These are phyloP conservation scores for Solanum bukasovii DNA, from an alignment of 257 asterid species.

Conservation along the genomic window DNA sequence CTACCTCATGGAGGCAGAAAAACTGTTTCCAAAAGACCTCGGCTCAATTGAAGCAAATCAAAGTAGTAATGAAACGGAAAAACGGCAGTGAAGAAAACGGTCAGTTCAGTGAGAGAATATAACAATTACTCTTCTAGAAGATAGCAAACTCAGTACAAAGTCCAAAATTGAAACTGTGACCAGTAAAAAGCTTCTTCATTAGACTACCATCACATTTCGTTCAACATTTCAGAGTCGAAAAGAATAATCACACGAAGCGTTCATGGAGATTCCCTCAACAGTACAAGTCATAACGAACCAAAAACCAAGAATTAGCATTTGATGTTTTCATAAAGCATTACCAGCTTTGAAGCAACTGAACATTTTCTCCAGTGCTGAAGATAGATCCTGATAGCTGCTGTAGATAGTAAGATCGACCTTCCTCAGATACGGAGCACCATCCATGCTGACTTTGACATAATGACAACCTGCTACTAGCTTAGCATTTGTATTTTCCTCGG, in stretches of 20 bases:
- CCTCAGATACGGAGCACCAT: constrained; percentile 41
- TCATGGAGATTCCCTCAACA: not conserved
- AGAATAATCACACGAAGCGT: not conserved
- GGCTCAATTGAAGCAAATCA: no score
- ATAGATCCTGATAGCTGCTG: constrained; percentile 22
- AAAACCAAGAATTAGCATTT: not conserved
- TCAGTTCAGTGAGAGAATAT: not conserved
- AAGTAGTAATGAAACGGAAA: no score
- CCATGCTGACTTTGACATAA: constrained; percentile 43
- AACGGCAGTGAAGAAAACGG: no score
- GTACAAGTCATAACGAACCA: not conserved
- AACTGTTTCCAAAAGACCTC: no score
- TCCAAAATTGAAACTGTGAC: not conserved
- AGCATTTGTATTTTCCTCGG: constrained; percentile 14
- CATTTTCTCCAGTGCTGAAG: constrained; percentile 35
- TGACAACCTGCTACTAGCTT: constrained; percentile 24
- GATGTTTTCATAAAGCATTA: not conserved
- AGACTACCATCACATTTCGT: not conserved
- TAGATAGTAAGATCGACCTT: constrained; percentile 32
- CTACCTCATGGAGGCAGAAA: no score
- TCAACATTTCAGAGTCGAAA: not conserved
- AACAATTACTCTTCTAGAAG: not conserved
- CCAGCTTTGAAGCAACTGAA: constrained; percentile 29
- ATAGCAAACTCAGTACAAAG: not conserved
- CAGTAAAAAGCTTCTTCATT: not conserved